Evolutionary conservation across 345 rosid species (phyloP).

Genomic region (Noccaea caerulescens): DNA sequence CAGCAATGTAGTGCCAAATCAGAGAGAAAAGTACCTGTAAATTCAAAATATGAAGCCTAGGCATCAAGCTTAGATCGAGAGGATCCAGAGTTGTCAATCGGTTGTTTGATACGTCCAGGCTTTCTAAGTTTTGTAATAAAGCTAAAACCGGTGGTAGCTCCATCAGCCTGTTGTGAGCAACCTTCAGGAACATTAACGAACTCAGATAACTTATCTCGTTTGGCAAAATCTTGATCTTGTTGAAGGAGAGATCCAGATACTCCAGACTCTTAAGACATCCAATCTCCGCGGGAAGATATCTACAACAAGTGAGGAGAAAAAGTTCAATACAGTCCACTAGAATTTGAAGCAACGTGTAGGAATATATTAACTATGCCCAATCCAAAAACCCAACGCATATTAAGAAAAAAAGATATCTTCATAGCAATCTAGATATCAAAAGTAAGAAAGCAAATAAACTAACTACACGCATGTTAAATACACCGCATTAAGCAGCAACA

Average conservation of each 20-base stretch:
- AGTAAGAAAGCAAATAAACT: neutral
- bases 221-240: constrained; percentile 86
- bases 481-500: neutral
- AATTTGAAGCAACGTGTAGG: neutral
- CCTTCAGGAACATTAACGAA: constrained; percentile 71
- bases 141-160: constrained; percentile 68
- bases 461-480: neutral
- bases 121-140: constrained; percentile 70
- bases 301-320: constrained; percentile 46
- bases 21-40: constrained; percentile 67
- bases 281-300: constrained; percentile 94
- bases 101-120: constrained; percentile 82
- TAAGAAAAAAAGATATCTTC: neutral
- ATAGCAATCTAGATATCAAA: constrained; percentile 9
- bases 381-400: constrained; percentile 2
- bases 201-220: constrained; percentile 68
- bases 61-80: constrained; percentile 74
- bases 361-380: constrained; percentile 7
- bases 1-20: neutral
- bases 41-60: constrained; percentile 64
- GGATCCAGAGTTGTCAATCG: constrained; percentile 74
- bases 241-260: constrained; percentile 89
- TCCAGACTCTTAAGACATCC: constrained; percentile 80
- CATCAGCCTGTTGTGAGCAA: constrained; percentile 81
- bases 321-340: constrained; percentile 24